Evolutionary conservation across 2,329 filamentous ascomycete genomes (phyloP).

Genomic region (Nemania sp.): DNA sequence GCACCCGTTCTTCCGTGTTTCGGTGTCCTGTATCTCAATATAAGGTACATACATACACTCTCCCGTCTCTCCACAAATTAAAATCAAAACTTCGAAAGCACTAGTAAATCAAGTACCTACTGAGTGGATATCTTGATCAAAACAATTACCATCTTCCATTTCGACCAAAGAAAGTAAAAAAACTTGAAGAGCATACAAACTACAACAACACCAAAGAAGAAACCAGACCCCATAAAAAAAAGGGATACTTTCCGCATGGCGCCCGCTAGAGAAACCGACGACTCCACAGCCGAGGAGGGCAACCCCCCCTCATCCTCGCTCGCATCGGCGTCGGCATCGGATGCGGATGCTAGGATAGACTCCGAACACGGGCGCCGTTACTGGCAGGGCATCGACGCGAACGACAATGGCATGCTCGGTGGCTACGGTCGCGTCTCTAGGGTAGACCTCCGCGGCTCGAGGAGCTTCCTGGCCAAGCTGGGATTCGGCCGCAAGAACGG

Average conservation of each 20-base stretch:
- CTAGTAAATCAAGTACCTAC: too few species aligned
- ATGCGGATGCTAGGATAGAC: slow-evolving; percentile 35
- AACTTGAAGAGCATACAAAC: too few species aligned
- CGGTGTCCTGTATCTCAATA: too few species aligned
- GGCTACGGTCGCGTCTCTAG: slow-evolving; percentile 68
- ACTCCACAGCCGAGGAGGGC: neutral
- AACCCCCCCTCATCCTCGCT: neutral
- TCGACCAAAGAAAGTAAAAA: neutral
- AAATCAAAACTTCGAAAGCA: too few species aligned
- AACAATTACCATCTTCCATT: too few species aligned
- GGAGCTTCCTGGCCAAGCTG: slow-evolving; percentile 72
- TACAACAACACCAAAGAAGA: neutral
- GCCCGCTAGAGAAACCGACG: slow-evolving; percentile 1
- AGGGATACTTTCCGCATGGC: slow-evolving; percentile 5
- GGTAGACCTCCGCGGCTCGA: slow-evolving; percentile 72
- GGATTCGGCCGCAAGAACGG: slow-evolving; percentile 49
- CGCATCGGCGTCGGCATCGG: too few species aligned
- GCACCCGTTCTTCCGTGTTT: too few species aligned
- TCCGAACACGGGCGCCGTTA: slow-evolving; percentile 47
- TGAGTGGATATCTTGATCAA: too few species aligned
- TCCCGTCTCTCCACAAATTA: too few species aligned
- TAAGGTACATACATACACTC: too few species aligned
- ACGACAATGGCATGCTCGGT: slow-evolving; percentile 77
- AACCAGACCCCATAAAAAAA: neutral
- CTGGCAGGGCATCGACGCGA: slow-evolving; percentile 52